Evolutionary conservation across 768 basidiomycete species (phyloP).

Genomic region (Agaricus subrufescens): DNA sequence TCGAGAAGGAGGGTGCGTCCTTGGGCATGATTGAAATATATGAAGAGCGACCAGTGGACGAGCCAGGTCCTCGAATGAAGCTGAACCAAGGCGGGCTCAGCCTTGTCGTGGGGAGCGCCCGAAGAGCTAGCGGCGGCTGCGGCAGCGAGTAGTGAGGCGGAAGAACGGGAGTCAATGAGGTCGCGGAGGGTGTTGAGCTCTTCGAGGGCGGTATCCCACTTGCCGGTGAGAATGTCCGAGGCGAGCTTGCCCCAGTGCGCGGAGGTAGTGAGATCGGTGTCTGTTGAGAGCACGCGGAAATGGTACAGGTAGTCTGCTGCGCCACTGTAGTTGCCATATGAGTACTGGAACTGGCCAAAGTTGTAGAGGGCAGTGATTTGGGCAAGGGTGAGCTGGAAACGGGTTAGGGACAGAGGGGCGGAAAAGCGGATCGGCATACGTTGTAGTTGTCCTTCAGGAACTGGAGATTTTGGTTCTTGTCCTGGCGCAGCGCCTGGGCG

Average conservation of each 20-base stretch:
- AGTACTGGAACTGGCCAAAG: constrained; percentile 98
- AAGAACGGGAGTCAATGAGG: constrained; percentile 75
- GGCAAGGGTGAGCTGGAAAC: constrained; percentile 77
- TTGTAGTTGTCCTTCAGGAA: constrained; percentile 91
- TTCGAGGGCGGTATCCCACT: constrained; percentile 92
- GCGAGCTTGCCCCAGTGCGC: constrained; percentile 99
- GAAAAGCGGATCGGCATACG: constrained; percentile 39
- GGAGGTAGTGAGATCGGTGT: constrained; percentile 88
- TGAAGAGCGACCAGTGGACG: constrained; percentile 96
- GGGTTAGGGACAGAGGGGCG: neutral
- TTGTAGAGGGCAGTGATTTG: constrained; percentile 96
- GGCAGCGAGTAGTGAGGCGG: constrained; percentile 42
- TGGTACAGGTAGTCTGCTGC: constrained; percentile 98
- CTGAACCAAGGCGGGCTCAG: constrained; percentile 76
- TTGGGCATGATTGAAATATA: constrained; percentile 95
- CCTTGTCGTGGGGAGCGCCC: constrained; percentile 18
- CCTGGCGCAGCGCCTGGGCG: constrained; percentile 88
- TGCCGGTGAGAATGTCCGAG: constrained; percentile 90
- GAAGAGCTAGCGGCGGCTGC: constrained; percentile 23
- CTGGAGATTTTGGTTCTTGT: constrained; percentile 94
- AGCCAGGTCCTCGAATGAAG: constrained; percentile 96
- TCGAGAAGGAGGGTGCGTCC: constrained; percentile 91
- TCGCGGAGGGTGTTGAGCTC: constrained; percentile 96
- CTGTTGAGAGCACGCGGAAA: constrained; percentile 95
- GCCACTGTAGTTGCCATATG: constrained; percentile 95